phyloP scores from a whole-genome alignment of 1,139 yeast genomes.

The Pneumocystis murina region DNA sequence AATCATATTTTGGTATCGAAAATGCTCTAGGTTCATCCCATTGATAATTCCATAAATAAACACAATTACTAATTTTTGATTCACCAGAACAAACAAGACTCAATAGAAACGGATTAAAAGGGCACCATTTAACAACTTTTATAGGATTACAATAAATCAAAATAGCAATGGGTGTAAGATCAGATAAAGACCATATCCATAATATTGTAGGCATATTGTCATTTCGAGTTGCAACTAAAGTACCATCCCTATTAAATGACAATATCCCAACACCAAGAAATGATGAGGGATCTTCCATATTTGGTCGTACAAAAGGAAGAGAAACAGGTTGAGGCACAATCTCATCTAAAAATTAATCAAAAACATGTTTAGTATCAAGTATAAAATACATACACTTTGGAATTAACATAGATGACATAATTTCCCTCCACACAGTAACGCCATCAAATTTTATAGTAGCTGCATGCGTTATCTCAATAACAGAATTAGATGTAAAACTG shows the following conservation, averaged over 20 bases:
- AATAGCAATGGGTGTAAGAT: conserved; percentile 13
- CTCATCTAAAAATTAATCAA: neutral
- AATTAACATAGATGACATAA: conserved; percentile 1
- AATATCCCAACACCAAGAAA: conserved; percentile 12
- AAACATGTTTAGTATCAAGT: neutral
- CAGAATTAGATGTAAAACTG: conserved; percentile 15
- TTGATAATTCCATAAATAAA: conserved; percentile 9
- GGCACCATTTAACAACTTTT: conserved; percentile 14
- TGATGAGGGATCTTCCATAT: conserved; percentile 11
- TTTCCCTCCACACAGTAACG: conserved; percentile 14
- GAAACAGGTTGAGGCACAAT: conserved; percentile 9
- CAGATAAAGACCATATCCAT: conserved; percentile 16
- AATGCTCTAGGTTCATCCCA: conserved; percentile 11
- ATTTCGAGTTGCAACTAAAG: conserved; percentile 13
- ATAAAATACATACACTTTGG: conserved; percentile 8
- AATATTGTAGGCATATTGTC: conserved; percentile 15
- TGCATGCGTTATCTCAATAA: conserved; percentile 12
- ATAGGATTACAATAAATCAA: conserved; percentile 10
- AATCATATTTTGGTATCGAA: conserved; percentile 9
- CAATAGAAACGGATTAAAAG: conserved; percentile 10
- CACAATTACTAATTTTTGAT: neutral
- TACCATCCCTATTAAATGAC: conserved; percentile 14
- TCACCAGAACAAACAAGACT: conserved; percentile 10
- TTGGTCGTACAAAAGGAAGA: conserved; percentile 11
- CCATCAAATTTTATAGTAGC: conserved; percentile 7